Evolutionary conservation across 805 yeast species (phyloP).

Genomic region (Pichia gijzeniarum): DNA sequence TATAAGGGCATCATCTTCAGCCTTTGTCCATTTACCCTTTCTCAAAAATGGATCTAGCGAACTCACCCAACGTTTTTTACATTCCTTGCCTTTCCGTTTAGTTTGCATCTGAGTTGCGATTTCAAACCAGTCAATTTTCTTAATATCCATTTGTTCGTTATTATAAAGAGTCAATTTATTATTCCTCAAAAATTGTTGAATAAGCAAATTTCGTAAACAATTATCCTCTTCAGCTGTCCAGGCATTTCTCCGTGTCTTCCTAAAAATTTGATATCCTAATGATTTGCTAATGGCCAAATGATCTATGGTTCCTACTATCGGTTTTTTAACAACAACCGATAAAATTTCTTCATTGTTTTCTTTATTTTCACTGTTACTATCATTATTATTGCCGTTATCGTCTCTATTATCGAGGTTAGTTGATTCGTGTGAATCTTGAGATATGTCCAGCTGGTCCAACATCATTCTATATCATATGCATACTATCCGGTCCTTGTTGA

Average conservation of each 20-base stretch:
- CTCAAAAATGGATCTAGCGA: slow-evolving; percentile 76
- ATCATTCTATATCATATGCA: too few species aligned
- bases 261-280: slow-evolving; percentile 66
- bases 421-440: not conserved
- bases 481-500: not conserved
- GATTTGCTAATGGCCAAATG: slow-evolving; percentile 60
- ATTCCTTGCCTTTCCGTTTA: slow-evolving; percentile 67
- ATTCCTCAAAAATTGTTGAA: slow-evolving; percentile 24
- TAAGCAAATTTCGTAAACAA: slow-evolving; percentile 38
- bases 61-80: slow-evolving; percentile 81
- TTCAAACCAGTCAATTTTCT: slow-evolving; percentile 55
- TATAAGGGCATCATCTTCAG: slow-evolving; percentile 64
- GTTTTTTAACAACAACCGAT: slow-evolving; percentile 10
- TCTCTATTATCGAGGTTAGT: too few species aligned
- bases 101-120: slow-evolving; percentile 39
- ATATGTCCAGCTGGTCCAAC: not conserved
- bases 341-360: not conserved
- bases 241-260: slow-evolving; percentile 54
- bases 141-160: slow-evolving; percentile 30
- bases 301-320: slow-evolving; percentile 32
- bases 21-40: slow-evolving; percentile 82
- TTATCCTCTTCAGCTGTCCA: slow-evolving; percentile 77
- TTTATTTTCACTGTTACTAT: too few species aligned
- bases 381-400: too few species aligned
- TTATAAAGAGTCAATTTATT: slow-evolving; percentile 17